Base-by-base conservation (phyloP, 2,329 filamentous ascomycete species). In the Diplodia sapinea region DNA sequence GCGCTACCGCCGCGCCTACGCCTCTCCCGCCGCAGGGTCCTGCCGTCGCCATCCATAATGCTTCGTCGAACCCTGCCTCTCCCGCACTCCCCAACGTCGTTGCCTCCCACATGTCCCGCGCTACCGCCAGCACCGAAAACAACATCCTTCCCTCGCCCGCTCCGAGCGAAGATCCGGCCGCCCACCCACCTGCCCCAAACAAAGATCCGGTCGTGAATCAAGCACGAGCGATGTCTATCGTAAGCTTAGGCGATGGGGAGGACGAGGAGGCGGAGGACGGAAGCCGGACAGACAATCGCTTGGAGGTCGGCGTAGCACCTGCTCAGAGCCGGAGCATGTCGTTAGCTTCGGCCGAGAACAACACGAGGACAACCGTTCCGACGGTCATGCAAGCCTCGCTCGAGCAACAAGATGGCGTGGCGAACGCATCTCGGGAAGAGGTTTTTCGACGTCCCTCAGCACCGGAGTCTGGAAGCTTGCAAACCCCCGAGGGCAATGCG, bases 171-270 rank as follows among this genome's bases (percentile, higher is more conserved):
- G 87, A 89, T 31, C 13, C 38, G 29, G 7, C 59, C 29, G n/a
- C 89, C 61, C 86, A 87, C 7, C 89, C 89, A 13, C 88, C 89
- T 36, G 84, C 87, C 15, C 84, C 86, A 11, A 90, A 87, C 74
- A 85, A 90, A 70, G 87, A 89, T 13, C 13, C 38, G 5, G 8
- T 40, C 29, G 7, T 13, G 4, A n/a, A 15, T 11, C 36, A 31
- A 63, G 59, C 20, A 17, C 50, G 59, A 26, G 47, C 29, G 20
- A 36, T 50, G n/a, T 55, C 51, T 13, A 55, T 55, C 26, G 50
- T 55, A 13, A 49, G 51, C 43, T 33, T 65, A 17, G 62, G 49
- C n/a, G 50, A 52, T n/a, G 62, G 47, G 33, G 61, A 51, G 5
- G 62, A 65, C 13, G 62, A 65, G 29, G 31, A 65, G 5, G 26